Evolutionary conservation across 169 alveolate species (phyloP), one percentile per base, ranked within the genome.

Genomic region (Cryptosporidium ubiquitum): DNA sequence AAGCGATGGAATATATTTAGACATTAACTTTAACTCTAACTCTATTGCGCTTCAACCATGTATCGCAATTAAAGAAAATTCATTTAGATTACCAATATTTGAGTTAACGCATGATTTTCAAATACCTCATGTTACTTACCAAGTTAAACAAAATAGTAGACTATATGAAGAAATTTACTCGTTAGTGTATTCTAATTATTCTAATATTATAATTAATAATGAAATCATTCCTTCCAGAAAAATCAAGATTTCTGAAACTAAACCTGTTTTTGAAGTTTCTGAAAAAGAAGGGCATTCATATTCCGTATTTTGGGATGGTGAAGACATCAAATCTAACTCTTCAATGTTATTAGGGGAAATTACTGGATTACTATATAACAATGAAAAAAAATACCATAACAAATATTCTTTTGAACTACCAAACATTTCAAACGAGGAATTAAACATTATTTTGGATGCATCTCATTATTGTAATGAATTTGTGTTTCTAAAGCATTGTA

Each of bases 241-340:
- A 79, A 29, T 61, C 16, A 44, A 18, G 39, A 60, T 61, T 23
- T 60, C 64, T 26, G 85, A 73, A 58, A 26, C 89, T 9, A 20
- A 20, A 40, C 58, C 39, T 35, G 42, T 61, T 37, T 64, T 79
- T 44, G 89, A 58, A 16, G 23, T 61, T 64, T 42, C 44, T 18
- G 75, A 58, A 29, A 37, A 29, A 23, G 73, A 52, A 23, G 79
- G 58, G 2, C 7, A 71, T 20, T 5, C 58, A 31, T 61, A 60
- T 33, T 57, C 89, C n/a, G 12, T 79, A 44, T 44, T 47, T 79
- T 79, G 89, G 89, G 89, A 33, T 79, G 64, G 47, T 12, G 79
- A 79, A n/a, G 51, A 58, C 7, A 39, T 79, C 20, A 16, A 44
- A 23, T 79, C 89, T 37, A 79, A 40, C 40, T 42, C 73, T 14